Base-by-base conservation (phyloP, 306 rosid genomes). In the Begonia fuchsioides region DNA sequence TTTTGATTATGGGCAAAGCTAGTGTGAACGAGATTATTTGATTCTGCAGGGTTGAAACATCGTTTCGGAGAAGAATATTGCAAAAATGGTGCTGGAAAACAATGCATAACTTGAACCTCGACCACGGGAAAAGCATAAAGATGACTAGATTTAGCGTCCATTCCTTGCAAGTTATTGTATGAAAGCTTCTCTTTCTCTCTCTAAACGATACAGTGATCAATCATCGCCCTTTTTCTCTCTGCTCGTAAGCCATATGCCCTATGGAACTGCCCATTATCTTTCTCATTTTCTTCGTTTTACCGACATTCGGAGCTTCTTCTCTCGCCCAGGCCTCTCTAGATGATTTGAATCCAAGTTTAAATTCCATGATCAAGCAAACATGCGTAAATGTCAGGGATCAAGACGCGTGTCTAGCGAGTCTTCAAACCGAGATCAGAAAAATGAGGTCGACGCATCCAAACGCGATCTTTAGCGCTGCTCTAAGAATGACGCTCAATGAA, bases 391-490 rank as follows among this genome's bases (percentile, higher is more conserved):
- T 79, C 1, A 68, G 72, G 47, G 70, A 84, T 62, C 86, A 66
- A 50, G 61, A 44, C 50, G 44, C 74, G 13, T 88, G 97, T 73
- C 71, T 74, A 44, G 5, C 59, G 39, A 79, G 72, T 15, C 45
- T 88, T 12, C 86, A 81, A 40, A 63, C 58, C 13, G 86, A 83
- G 71, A 57, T 88, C 45, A 52, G 55, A 8, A 71, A 58, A 47
- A 56, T 60, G 10, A 78, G 67, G 3, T 54, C 69, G 58, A 58
- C 65, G 44, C 67, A 71, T 15, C 81, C 79, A 3, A 52, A 65
- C 35, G 65, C 87, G 0, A 62, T 90, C 47, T 39, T 90, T 3
- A 68, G 63, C 3, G 98, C 98, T 0, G 92, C 94, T 8, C 44
- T 90, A 13, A 61, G 59, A 53, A 58, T 76, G 55, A 68, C 92